Conservation (phyloP, 495 filamentous ascomycete species). For the Podospora conica region DNA sequence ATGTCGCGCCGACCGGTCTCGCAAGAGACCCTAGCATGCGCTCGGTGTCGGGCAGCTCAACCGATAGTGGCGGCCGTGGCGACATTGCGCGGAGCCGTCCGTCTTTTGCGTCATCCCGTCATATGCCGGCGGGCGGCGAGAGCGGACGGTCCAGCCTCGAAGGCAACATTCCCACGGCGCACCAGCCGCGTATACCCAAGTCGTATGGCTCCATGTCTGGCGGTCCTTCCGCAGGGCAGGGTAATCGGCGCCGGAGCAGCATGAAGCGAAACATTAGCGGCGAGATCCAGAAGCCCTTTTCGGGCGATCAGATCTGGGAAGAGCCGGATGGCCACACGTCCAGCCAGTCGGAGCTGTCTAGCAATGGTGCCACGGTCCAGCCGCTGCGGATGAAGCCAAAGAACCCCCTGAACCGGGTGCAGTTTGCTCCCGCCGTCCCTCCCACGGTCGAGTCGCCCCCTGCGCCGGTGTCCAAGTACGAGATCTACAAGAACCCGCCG, state of each 20-base stretch:
- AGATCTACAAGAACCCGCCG: slow-evolving; percentile 73
- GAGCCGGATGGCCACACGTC: slow-evolving; percentile 53
- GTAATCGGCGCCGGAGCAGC: slow-evolving; percentile 38
- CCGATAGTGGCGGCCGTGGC: slow-evolving; percentile 33
- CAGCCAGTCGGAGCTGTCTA: slow-evolving; percentile 4
- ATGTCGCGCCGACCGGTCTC: slow-evolving; percentile 43
- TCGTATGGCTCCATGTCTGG: slow-evolving; percentile 24
- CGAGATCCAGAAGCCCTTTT: slow-evolving; percentile 51
- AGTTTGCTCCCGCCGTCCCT: slow-evolving; percentile 36
- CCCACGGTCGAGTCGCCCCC: slow-evolving; percentile 14
- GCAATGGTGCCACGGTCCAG: slow-evolving; percentile 17
- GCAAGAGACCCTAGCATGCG: slow-evolving; percentile 40
- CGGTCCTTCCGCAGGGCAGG: slow-evolving; percentile 17
- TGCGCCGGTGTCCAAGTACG: slow-evolving; percentile 52
- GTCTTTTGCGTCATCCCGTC: slow-evolving; percentile 26
- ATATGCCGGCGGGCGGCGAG: slow-evolving; percentile 19
- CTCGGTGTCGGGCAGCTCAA: slow-evolving; percentile 47
- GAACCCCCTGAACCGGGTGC: slow-evolving; percentile 53
- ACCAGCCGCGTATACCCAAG: slow-evolving; percentile 22
- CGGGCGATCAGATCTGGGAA: slow-evolving; percentile 83
- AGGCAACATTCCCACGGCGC: slow-evolving; percentile 17
- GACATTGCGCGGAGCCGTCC: slow-evolving; percentile 17
- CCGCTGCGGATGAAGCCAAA: slow-evolving; percentile 46
- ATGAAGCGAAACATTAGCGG: slow-evolving; percentile 53
- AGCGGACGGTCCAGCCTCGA: slow-evolving; percentile 28